Evolutionary conservation across 495 filamentous ascomycete genomes (phyloP).

Genomic region (Collariella sp.): DNA sequence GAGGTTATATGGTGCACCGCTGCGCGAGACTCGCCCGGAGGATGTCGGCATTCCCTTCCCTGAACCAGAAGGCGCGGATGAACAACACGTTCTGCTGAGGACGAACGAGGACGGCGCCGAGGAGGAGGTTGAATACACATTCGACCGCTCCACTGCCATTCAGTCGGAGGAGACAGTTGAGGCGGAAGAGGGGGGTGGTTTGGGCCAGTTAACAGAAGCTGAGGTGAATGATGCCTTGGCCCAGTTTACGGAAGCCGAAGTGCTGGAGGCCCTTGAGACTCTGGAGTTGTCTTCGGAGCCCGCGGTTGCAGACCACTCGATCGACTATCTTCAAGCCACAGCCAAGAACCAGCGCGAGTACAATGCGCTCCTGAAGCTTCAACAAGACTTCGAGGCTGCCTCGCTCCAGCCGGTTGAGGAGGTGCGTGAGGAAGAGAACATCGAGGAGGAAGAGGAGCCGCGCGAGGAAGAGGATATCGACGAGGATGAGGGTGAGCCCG

Average conservation of each 20-base stretch:
- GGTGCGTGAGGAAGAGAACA: slow-evolving; percentile 43
- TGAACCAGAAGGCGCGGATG: slow-evolving; percentile 19
- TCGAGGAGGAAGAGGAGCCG: slow-evolving; percentile 27
- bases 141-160: slow-evolving; percentile 13
- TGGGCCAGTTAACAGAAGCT: background rate
- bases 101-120: slow-evolving; percentile 51
- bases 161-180: background rate
- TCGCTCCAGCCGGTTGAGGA: slow-evolving; percentile 39
- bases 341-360: slow-evolving; percentile 45
- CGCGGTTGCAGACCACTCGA: background rate
- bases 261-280: too few species aligned
- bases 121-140: slow-evolving; percentile 49
- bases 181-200: background rate
- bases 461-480: slow-evolving; percentile 30
- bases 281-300: background rate
- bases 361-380: slow-evolving; percentile 40
- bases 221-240: too few species aligned
- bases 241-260: too few species aligned
- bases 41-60: slow-evolving; percentile 45
- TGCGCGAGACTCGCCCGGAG: slow-evolving; percentile 45
- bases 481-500: slow-evolving; percentile 31
- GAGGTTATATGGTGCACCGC: slow-evolving; percentile 67
- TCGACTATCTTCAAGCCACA: slow-evolving; percentile 35
- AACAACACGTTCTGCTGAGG: slow-evolving; percentile 36
- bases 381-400: slow-evolving; percentile 46